Conservation (phyloP, 2,329 filamentous ascomycete genomes). For the Rosellinia necatrix region DNA sequence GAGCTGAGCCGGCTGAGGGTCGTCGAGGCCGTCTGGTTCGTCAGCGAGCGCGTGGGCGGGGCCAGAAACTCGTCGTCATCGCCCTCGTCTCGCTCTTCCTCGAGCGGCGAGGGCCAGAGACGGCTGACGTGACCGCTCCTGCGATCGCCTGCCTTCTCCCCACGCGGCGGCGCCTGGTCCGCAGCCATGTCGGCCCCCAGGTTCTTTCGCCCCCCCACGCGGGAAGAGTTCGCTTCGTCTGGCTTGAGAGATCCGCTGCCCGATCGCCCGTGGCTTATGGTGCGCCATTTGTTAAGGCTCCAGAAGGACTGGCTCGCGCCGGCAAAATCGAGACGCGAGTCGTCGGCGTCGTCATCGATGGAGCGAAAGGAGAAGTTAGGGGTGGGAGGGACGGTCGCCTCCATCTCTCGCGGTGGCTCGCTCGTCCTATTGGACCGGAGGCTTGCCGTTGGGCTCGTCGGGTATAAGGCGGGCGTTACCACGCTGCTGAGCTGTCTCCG, state of each 20-base stretch:
- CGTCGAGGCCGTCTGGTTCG: constrained; percentile 44
- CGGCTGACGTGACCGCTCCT: constrained; percentile 29
- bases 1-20: constrained; percentile 62
- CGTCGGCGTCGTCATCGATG: constrained; percentile 47
- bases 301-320: constrained; percentile 58
- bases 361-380: constrained; percentile 60
- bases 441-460: constrained; percentile 49
- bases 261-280: constrained; percentile 28
- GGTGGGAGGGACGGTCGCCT: constrained; percentile 50
- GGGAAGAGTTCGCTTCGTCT: constrained; percentile 8
- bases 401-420: constrained; percentile 24
- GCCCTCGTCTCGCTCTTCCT: constrained; percentile 26
- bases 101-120: constrained; percentile 20
- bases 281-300: constrained; percentile 61
- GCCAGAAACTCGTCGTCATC: constrained; percentile 21
- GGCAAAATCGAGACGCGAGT: constrained; percentile 44
- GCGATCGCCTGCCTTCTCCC: constrained; percentile 17
- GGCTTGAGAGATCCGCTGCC: constrained; percentile 22
- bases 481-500: constrained; percentile 50
- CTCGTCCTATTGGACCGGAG: constrained; percentile 31
- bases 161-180: background rate
- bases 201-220: constrained; percentile 30
- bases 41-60: constrained; percentile 18
- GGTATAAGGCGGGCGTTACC: constrained; percentile 33
- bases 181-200: constrained; percentile 13